Percentiles rank a stretch among this genome's conserved stretches.
Evolutionary conservation across 2,329 filamentous ascomycete species (phyloP).

Genomic region (Pseudopithomyces chartarum): DNA sequence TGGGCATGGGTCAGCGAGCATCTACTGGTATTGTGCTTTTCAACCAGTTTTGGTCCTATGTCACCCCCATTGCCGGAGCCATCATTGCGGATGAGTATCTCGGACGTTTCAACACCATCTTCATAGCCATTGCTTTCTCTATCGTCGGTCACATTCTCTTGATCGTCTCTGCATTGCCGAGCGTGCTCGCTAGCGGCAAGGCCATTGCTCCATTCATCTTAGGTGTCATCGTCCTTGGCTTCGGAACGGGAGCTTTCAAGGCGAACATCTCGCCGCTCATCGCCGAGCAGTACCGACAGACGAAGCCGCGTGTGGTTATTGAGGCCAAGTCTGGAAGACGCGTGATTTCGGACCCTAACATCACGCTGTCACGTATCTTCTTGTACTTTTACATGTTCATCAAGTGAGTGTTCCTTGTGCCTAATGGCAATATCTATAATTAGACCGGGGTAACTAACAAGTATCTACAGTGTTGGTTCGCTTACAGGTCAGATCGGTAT

Average conservation of each 20-base stretch:
- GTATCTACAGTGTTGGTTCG: constrained; percentile 55
- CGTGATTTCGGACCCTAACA: constrained; percentile 71
- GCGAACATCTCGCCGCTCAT: constrained; percentile 64
- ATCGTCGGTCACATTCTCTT: constrained; percentile 61
- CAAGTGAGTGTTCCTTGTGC: too few relatives aligned
- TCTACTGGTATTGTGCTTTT: constrained; percentile 44
- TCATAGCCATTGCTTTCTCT: constrained; percentile 52
- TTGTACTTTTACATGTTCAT: constrained; percentile 36
- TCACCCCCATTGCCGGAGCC: constrained; percentile 55
- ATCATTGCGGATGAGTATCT: constrained; percentile 63
- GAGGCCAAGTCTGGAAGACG: constrained; percentile 63
- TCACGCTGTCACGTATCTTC: constrained; percentile 70
- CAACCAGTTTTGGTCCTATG: constrained; percentile 49
- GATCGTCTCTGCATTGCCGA: constrained; percentile 59
- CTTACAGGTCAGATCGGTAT: constrained; percentile 66
- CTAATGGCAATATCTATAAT: too few relatives aligned
- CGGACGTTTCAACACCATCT: constrained; percentile 67
- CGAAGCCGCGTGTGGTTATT: constrained; percentile 61
- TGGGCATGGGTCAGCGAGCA: constrained; percentile 44
- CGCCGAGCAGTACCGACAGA: constrained; percentile 70
- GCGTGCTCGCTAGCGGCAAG: constrained; percentile 48
- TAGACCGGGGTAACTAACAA: constrained; percentile 9
- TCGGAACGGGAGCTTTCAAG: constrained; percentile 56
- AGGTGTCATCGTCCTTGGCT: constrained; percentile 54
- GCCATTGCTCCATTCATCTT: constrained; percentile 59